Evolutionary conservation across 2,329 filamentous ascomycete genomes (phyloP).

Genomic region (Ceratocystis huliohia): DNA sequence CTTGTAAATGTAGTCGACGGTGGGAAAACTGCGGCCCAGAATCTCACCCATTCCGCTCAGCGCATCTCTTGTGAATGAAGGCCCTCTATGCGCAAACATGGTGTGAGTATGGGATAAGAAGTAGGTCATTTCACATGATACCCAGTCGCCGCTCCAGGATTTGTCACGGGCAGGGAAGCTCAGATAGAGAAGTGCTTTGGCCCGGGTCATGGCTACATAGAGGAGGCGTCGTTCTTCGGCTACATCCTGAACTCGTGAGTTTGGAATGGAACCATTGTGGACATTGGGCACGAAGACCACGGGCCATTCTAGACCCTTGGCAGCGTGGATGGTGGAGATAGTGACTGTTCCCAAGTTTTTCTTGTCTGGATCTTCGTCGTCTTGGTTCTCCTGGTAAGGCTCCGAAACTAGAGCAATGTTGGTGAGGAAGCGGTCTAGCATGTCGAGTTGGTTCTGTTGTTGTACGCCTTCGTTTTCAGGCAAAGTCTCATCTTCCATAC

Average conservation of each 20-base stretch:
- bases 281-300: slow-evolving; percentile 84
- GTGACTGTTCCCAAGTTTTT: slow-evolving; percentile 46
- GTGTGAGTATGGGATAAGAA: slow-evolving; percentile 25
- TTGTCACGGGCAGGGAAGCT: slow-evolving; percentile 48
- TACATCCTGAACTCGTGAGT: slow-evolving; percentile 69
- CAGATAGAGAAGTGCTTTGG: slow-evolving; percentile 73
- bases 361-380: slow-evolving; percentile 37
- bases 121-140: slow-evolving; percentile 22
- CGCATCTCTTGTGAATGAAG: slow-evolving; percentile 50
- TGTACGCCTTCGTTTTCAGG: slow-evolving; percentile 59
- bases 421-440: slow-evolving; percentile 68
- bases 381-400: slow-evolving; percentile 49
- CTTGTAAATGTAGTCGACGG: slow-evolving; percentile 41
- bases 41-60: slow-evolving; percentile 60
- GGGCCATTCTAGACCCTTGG: slow-evolving; percentile 94
- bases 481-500: slow-evolving; percentile 40
- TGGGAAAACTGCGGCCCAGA: slow-evolving; percentile 49
- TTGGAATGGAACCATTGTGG: slow-evolving; percentile 82
- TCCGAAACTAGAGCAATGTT: slow-evolving; percentile 82
- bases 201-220: slow-evolving; percentile 94
- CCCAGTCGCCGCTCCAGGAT: not conserved
- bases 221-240: slow-evolving; percentile 80
- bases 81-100: slow-evolving; percentile 48
- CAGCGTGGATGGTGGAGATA: slow-evolving; percentile 90
- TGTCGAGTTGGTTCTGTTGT: slow-evolving; percentile 49